phyloP scores from a whole-genome alignment of 1,284 basidiomycete genomes.

The Tranzscheliella williamsii region DNA sequence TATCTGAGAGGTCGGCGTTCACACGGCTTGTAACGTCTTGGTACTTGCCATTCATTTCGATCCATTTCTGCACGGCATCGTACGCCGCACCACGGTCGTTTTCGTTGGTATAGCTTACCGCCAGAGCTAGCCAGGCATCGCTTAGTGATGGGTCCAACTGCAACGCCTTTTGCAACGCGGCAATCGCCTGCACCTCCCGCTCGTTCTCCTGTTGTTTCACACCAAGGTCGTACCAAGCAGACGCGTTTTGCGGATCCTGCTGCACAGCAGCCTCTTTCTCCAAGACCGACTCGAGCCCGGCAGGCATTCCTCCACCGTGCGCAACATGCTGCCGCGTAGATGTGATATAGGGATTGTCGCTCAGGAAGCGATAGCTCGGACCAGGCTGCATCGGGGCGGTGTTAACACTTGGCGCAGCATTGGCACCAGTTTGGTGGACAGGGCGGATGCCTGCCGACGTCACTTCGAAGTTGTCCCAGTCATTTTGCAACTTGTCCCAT shows the following conservation, averaged over 20 bases:
- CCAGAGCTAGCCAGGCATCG: constrained; percentile 85
- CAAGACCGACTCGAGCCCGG: constrained; percentile 63
- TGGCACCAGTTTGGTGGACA: constrained; percentile 13
- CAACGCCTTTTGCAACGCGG: constrained; percentile 79
- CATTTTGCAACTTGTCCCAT: constrained; percentile 73
- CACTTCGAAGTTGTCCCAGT: constrained; percentile 71
- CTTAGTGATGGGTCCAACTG: constrained; percentile 70
- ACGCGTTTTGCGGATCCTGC: constrained; percentile 71
- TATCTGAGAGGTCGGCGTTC: constrained; percentile 4
- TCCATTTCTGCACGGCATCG: constrained; percentile 82
- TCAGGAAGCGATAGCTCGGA: constrained; percentile 52
- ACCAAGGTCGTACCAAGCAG: constrained; percentile 87
- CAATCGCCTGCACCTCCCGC: constrained; percentile 85
- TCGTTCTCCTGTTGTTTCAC: constrained; percentile 99
- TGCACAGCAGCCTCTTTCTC: constrained; percentile 90
- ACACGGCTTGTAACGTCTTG: constrained; percentile 58
- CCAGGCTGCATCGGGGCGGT: constrained; percentile 19
- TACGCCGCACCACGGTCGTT: constrained; percentile 72
- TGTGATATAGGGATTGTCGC: constrained; percentile 52
- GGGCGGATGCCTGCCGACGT: constrained; percentile 35
- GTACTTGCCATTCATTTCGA: constrained; percentile 64
- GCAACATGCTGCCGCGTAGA: constrained; percentile 39
- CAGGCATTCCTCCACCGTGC: constrained; percentile 22
- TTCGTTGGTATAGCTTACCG: constrained; percentile 91
- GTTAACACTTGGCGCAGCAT: background rate